These are phyloP conservation scores for Tremellales sp. DNA, from an alignment of 1,284 basidiomycete species.

Conservation along the genomic window DNA sequence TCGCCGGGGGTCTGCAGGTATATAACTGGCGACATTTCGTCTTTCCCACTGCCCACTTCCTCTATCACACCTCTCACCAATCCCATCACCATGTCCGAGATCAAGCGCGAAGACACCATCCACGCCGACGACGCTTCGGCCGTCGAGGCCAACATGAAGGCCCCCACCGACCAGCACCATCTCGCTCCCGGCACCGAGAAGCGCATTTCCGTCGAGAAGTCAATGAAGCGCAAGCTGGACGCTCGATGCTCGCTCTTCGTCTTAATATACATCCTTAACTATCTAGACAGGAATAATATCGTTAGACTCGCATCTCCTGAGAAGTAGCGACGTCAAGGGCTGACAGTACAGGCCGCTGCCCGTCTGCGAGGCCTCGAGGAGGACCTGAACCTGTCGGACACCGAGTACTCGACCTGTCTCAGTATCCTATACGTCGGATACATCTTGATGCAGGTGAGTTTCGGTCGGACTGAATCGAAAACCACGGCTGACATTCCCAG, in stretches of 20 bases:
- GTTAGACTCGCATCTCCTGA: constrained; percentile 4
- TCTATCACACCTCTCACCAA: background rate
- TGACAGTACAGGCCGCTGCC: too few species aligned
- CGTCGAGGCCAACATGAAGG: background rate
- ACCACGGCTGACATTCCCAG: constrained; percentile 22
- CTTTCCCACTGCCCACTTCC: too few species aligned
- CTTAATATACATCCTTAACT: constrained; percentile 35
- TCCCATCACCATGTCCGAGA: background rate
- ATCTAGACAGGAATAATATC: constrained; percentile 29
- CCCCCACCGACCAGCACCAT: background rate
- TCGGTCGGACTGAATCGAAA: background rate
- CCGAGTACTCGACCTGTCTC: constrained; percentile 66
- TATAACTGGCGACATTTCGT: too few species aligned
- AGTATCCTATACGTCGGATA: constrained; percentile 68
- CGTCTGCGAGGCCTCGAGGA: constrained; percentile 60
- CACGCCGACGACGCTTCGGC: background rate
- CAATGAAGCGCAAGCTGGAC: constrained; percentile 31
- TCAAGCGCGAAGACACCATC: background rate
- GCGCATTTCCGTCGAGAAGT: constrained; percentile 25
- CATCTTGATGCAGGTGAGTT: constrained; percentile 20
- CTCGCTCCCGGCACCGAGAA: constrained; percentile 11
- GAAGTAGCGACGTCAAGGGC: constrained; percentile 1
- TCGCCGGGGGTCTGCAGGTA: too few species aligned
- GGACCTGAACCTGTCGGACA: constrained; percentile 62
- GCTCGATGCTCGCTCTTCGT: constrained; percentile 22